Evolutionary conservation across 2,329 filamentous ascomycete species (phyloP).

Genomic region (Xylogone sp.): DNA sequence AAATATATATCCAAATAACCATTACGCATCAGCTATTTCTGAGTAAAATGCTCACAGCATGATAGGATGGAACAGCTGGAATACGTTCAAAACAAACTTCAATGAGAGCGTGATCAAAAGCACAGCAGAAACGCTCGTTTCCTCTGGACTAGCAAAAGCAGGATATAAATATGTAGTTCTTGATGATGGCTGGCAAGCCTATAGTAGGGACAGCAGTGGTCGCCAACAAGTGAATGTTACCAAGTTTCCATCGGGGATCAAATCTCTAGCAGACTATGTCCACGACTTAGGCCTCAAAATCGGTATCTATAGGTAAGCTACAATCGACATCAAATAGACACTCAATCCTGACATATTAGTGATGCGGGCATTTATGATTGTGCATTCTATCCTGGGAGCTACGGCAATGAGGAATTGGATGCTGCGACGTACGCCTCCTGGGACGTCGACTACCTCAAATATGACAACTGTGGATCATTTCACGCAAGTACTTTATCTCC

Average conservation of each 20-base stretch:
- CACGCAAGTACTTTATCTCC: slow-evolving; percentile 11
- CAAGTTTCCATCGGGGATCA: slow-evolving; percentile 42
- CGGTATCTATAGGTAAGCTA: slow-evolving; percentile 31
- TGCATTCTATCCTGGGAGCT: slow-evolving; percentile 32
- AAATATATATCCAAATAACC: too few relatives aligned
- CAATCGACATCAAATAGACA: too few relatives aligned
- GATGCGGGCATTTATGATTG: slow-evolving; percentile 34
- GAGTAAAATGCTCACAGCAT: too few relatives aligned
- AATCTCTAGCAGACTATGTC: slow-evolving; percentile 17
- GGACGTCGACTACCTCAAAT: slow-evolving; percentile 45
- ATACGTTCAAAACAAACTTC: slow-evolving; percentile 14
- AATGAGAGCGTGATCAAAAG: slow-evolving; percentile 15
- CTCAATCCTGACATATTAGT: too few relatives aligned
- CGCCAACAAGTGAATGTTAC: slow-evolving; percentile 19
- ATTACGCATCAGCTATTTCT: too few relatives aligned
- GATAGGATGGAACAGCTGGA: slow-evolving; percentile 10
- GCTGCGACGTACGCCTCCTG: slow-evolving; percentile 44
- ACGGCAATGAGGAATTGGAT: slow-evolving; percentile 45
- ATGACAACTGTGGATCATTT: slow-evolving; percentile 37
- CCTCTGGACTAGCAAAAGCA: slow-evolving; percentile 8
- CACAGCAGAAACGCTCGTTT: slow-evolving; percentile 10
- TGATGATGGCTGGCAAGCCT: slow-evolving; percentile 21
- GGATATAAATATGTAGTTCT: slow-evolving; percentile 16
- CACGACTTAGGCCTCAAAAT: slow-evolving; percentile 24
- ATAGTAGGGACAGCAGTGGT: slow-evolving; percentile 14